A percentile compares a stretch with the other conserved stretches of the same genome.
Conservation (phyloP, 2,329 filamentous ascomycete genomes). For the Ascocoryne sarcoides region DNA sequence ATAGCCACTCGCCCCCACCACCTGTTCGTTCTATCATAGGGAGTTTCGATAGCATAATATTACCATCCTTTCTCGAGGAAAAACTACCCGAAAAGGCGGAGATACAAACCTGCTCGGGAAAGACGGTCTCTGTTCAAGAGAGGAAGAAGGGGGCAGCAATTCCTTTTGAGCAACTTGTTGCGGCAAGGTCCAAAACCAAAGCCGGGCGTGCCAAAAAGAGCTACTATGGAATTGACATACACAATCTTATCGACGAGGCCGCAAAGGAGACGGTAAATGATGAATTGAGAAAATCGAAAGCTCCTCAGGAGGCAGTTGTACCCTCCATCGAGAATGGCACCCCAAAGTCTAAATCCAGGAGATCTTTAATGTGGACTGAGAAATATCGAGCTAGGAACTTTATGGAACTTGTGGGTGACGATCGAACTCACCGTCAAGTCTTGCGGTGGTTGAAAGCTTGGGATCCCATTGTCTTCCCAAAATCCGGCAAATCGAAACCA, state of each 20-base stretch:
- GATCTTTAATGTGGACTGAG: slow-evolving; percentile 78
- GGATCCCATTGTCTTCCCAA: slow-evolving; percentile 87
- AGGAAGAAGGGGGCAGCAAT: slow-evolving; percentile 38
- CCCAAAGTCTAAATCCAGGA: slow-evolving; percentile 21
- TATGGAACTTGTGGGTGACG: slow-evolving; percentile 88
- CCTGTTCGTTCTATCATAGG: not conserved
- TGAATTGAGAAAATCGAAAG: slow-evolving; percentile 35
- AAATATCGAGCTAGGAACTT: slow-evolving; percentile 93
- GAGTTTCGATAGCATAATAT: not conserved
- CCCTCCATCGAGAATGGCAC: slow-evolving; percentile 33
- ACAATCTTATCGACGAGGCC: slow-evolving; percentile 67
- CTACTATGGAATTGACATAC: slow-evolving; percentile 91
- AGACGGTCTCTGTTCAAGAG: slow-evolving; percentile 44
- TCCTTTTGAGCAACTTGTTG: slow-evolving; percentile 59
- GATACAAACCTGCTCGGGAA: slow-evolving; percentile 36
- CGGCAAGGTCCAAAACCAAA: slow-evolving; percentile 55
- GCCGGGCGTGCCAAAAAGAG: slow-evolving; percentile 62
- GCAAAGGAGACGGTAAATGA: slow-evolving; percentile 36
- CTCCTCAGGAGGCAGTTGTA: slow-evolving; percentile 26
- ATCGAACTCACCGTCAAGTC: slow-evolving; percentile 83
- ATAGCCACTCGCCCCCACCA: not conserved
- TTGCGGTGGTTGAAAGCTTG: slow-evolving; percentile 89
- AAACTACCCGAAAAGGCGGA: slow-evolving; percentile 14
- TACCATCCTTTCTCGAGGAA: slow-evolving; percentile 5
- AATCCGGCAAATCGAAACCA: slow-evolving; percentile 47